Evolutionary conservation across 805 yeast genomes (phyloP).

Genomic region (Candida peoriensis): DNA sequence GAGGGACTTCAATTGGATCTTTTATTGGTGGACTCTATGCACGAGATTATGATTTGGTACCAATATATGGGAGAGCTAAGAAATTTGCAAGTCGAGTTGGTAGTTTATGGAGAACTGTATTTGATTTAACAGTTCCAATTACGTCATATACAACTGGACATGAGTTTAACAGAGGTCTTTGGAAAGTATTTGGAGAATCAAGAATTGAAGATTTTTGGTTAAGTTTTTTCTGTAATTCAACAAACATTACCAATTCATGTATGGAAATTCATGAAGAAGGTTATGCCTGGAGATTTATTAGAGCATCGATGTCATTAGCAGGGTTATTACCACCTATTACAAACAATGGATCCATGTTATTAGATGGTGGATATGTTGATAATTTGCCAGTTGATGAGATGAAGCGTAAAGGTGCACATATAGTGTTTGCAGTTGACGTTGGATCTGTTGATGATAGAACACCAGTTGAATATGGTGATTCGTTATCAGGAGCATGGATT

Average conservation of each 20-base stretch:
- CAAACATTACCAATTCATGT: slow-evolving; percentile 89
- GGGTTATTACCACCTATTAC: slow-evolving; percentile 88
- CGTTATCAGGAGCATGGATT: slow-evolving; percentile 91
- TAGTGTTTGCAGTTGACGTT: slow-evolving; percentile 90
- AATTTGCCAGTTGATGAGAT: slow-evolving; percentile 89
- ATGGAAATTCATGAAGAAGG: slow-evolving; percentile 95
- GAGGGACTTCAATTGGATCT: slow-evolving; percentile 96
- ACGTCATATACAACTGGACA: slow-evolving; percentile 96
- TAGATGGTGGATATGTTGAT: slow-evolving; percentile 96
- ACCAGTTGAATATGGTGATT: slow-evolving; percentile 87
- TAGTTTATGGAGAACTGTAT: slow-evolving; percentile 76
- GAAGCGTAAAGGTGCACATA: slow-evolving; percentile 82
- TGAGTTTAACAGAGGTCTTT: slow-evolving; percentile 94
- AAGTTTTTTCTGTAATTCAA: slow-evolving; percentile 81
- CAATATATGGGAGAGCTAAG: slow-evolving; percentile 86
- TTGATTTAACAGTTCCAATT: slow-evolving; percentile 88
- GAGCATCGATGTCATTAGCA: slow-evolving; percentile 96
- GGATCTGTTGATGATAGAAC: slow-evolving; percentile 92
- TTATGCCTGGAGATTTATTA: slow-evolving; percentile 89
- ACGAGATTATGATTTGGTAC: slow-evolving; percentile 83
- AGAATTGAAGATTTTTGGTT: slow-evolving; percentile 97
- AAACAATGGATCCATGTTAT: slow-evolving; percentile 84
- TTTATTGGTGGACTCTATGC: slow-evolving; percentile 96
- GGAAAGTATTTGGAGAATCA: slow-evolving; percentile 90
- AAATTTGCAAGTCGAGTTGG: slow-evolving; percentile 78